These are phyloP conservation scores for Malassezia dermatis DNA, from an alignment of 1,284 basidiomycete species.

Conservation along the genomic window DNA sequence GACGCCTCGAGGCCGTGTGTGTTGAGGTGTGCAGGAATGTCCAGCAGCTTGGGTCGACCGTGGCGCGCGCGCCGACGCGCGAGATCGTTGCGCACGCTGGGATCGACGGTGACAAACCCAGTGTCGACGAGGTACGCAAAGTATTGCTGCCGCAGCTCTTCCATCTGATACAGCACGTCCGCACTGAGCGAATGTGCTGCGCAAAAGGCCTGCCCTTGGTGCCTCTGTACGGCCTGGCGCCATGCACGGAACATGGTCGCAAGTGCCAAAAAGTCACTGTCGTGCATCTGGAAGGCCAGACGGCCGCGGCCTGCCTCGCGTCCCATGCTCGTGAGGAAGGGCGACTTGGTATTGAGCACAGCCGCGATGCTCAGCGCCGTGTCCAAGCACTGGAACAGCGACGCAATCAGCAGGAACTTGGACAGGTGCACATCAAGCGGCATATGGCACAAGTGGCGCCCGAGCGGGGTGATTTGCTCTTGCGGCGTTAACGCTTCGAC, in stretches of 20 bases:
- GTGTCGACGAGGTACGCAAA: conserved; percentile 71
- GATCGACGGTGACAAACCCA: conserved; percentile 66
- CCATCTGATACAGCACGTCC: conserved; percentile 86
- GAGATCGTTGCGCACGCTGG: conserved; percentile 61
- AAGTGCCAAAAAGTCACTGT: conserved; percentile 79
- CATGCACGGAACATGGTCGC: conserved; percentile 83
- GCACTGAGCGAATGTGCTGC: conserved; percentile 73
- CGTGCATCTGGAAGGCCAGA: conserved; percentile 66
- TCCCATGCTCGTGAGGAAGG: conserved; percentile 68
- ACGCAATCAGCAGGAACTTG: conserved; percentile 80
- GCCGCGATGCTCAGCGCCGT: conserved; percentile 88
- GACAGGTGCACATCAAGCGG: conserved; percentile 94
- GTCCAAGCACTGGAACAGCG: conserved; percentile 79
- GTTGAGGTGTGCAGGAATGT: conserved; percentile 60
- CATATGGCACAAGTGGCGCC: conserved; percentile 75
- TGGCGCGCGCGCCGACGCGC: conserved; percentile 52
- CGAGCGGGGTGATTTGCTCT: conserved; percentile 93
- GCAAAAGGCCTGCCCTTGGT: conserved; percentile 57
- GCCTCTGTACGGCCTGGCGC: conserved; percentile 66
- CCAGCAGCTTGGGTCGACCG: conserved; percentile 60
- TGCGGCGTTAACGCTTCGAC: conserved; percentile 71
- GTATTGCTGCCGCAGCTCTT: conserved; percentile 89
- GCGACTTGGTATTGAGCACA: conserved; percentile 81
- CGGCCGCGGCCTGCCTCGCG: conserved; percentile 78
- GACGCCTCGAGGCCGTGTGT: conserved; percentile 57